phyloP scores from a whole-genome alignment of 495 filamentous ascomycete species.

The Bacidia gigantensis region DNA sequence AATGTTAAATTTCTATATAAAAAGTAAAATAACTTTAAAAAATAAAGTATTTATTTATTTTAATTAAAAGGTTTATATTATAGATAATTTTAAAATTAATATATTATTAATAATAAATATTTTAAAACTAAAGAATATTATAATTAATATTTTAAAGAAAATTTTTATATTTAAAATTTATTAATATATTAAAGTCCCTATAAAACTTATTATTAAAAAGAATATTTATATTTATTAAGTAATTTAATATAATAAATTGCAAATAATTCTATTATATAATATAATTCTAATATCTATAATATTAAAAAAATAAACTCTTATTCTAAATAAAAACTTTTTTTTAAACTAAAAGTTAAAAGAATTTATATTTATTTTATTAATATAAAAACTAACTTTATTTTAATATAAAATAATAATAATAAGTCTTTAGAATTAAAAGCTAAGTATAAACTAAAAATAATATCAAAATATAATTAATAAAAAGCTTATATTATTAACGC shows the following conservation, averaged over 20 bases:
- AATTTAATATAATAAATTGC: not conserved
- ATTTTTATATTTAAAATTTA: not conserved
- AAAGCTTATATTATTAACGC: not conserved
- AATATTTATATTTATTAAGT: not conserved
- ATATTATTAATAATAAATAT: not conserved
- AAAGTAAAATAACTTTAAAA: not conserved
- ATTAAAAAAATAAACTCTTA: not conserved
- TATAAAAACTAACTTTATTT: not conserved
- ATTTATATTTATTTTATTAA: not conserved
- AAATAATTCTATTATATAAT: not conserved
- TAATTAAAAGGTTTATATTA: not conserved
- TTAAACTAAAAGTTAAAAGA: not conserved
- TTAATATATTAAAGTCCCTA: not conserved
- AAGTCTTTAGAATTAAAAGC: not conserved
- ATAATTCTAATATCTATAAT: not conserved
- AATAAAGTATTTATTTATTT: not conserved
- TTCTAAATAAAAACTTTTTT: not conserved
- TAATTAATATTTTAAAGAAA: not conserved
- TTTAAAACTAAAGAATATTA: no score
- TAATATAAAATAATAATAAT: not conserved
- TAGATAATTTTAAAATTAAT: not conserved
- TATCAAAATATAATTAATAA: conserved; percentile 1
- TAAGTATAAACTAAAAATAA: not conserved
- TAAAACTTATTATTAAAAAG: not conserved
- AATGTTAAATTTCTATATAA: not conserved